Conservation (phyloP, 768 basidiomycete genomes). For the Lentinula raphanica region DNA sequence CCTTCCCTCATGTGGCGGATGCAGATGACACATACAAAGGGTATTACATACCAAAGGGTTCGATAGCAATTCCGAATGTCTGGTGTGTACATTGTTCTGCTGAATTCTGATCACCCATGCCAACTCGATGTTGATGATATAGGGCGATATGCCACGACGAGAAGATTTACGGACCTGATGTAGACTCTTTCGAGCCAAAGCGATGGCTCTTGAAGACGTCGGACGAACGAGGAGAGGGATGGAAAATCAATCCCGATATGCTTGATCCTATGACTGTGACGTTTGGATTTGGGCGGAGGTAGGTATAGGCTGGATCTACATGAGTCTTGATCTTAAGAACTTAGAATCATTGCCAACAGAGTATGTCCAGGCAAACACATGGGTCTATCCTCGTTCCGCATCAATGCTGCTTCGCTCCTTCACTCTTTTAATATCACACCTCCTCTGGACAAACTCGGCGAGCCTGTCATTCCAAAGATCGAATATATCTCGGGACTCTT, state of each 20-base stretch:
- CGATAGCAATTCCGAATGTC: conserved; percentile 29
- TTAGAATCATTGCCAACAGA: conserved; percentile 9
- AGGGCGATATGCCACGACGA: background rate
- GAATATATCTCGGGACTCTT: conserved; percentile 14
- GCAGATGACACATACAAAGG: conserved; percentile 24
- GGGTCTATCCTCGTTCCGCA: conserved; percentile 21
- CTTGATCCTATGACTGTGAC: background rate
- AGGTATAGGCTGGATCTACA: too few species aligned
- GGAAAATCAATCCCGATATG: background rate
- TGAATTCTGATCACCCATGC: background rate
- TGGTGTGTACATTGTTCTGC: conserved; percentile 18
- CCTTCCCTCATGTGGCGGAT: conserved; percentile 26
- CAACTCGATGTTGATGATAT: too few species aligned
- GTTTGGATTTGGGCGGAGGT: background rate
- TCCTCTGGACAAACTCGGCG: conserved; percentile 19
- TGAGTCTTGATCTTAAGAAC: too few species aligned
- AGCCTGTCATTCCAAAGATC: conserved; percentile 22
- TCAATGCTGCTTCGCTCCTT: conserved; percentile 26
- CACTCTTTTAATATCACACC: conserved; percentile 25
- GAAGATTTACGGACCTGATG: background rate
- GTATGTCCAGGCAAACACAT: conserved; percentile 27
- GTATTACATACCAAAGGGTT: conserved; percentile 27
- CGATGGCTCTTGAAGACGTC: background rate
- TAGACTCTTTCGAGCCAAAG: background rate
- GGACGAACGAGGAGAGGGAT: background rate